A percentile compares a stretch with the other conserved stretches of the same genome.
Evolutionary conservation across 257 asterid species (phyloP).

Genomic region (Primulina eburnea): DNA sequence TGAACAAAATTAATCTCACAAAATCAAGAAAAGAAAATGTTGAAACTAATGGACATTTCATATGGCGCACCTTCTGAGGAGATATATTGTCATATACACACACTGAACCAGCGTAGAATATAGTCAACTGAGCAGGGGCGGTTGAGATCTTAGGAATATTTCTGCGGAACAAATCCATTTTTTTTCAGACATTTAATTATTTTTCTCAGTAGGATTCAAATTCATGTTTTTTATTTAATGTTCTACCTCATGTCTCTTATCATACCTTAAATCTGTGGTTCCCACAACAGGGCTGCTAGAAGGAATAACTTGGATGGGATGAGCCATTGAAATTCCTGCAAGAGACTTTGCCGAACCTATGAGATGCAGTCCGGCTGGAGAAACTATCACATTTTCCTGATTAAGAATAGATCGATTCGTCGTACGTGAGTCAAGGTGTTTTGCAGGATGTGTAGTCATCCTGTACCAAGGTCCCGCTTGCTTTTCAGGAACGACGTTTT

Average conservation of each 20-base stretch:
- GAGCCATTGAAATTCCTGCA: conserved; percentile 28
- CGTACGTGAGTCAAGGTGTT: conserved; percentile 27
- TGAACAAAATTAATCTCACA: neutral
- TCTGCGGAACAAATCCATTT: conserved; percentile 35
- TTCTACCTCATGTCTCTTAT: neutral
- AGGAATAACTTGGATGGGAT: conserved; percentile 35
- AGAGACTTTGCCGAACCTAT: conserved; percentile 30
- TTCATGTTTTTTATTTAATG: neutral
- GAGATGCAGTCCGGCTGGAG: conserved; percentile 42
- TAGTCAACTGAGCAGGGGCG: conserved; percentile 77
- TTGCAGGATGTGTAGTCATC: conserved; percentile 36
- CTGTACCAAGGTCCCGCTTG: conserved; percentile 46
- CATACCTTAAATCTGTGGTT: conserved; percentile 67
- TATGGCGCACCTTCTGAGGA: conserved; percentile 65
- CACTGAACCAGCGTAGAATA: conserved; percentile 80
- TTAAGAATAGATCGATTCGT: conserved; percentile 17
- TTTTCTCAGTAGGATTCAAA: neutral
- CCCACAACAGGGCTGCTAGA: conserved; percentile 51
- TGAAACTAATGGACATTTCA: neutral
- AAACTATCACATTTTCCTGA: conserved; percentile 23
- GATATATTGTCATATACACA: conserved; percentile 73
- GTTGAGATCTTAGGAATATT: conserved; percentile 37
- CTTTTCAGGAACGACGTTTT: conserved; percentile 38
- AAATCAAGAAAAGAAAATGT: neutral
- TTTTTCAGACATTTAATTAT: conserved; percentile 9